A percentile compares a stretch with the other conserved stretches of the same genome.
Conservation (phyloP, 768 basidiomycete genomes). For the Daedalea quercina region DNA sequence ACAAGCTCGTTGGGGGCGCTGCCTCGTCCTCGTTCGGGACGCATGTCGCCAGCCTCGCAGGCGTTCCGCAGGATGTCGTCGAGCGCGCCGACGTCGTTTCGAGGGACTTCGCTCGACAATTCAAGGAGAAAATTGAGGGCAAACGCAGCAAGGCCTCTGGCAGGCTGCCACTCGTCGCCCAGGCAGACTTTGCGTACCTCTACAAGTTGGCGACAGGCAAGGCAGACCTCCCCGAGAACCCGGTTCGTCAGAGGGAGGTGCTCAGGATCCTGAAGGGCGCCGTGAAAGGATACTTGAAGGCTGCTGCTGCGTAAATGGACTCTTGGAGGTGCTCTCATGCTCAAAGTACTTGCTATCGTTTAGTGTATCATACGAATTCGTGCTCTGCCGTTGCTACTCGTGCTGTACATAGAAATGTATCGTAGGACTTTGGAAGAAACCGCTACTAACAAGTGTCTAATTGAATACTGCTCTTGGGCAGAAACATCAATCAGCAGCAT, state of each 20-base stretch:
- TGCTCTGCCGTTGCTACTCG: not conserved
- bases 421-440: not conserved
- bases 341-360: not conserved
- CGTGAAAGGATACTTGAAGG: constrained; percentile 24
- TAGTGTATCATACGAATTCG: not conserved
- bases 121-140: constrained; percentile 71
- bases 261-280: constrained; percentile 45
- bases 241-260: constrained; percentile 44
- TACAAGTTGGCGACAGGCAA: constrained; percentile 53
- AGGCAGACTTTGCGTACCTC: constrained; percentile 88
- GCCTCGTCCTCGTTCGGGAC: constrained; percentile 88
- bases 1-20: constrained; percentile 87
- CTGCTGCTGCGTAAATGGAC: not conserved
- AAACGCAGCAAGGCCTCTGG: constrained; percentile 49
- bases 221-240: constrained; percentile 44
- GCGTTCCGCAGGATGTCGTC: constrained; percentile 81
- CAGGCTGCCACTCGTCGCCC: constrained; percentile 68
- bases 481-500: constrained; percentile 22
- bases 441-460: not conserved
- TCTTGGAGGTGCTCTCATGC: not conserved
- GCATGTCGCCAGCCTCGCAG: constrained; percentile 92
- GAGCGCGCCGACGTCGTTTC: constrained; percentile 85
- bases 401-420: not conserved
- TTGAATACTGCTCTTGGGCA: too few species aligned
- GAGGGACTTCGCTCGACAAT: constrained; percentile 78